Conservation (phyloP, 2,329 filamentous ascomycete species). For the Xylaria sp. region DNA sequence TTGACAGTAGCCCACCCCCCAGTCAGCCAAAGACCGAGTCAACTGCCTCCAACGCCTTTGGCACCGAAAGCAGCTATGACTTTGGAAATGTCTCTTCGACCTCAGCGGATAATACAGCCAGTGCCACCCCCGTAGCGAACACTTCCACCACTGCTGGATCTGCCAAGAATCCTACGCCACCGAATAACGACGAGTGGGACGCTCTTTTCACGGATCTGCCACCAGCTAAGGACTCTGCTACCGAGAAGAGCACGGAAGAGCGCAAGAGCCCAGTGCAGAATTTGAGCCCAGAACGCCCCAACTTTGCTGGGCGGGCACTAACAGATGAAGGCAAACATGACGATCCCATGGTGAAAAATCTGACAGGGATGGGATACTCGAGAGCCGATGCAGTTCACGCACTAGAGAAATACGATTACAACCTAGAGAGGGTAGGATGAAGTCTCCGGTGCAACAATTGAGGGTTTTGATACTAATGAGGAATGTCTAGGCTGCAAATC, state of each 20-base stretch:
- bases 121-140: conserved; percentile 51
- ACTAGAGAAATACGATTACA: conserved; percentile 95
- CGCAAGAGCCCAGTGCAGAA: conserved; percentile 42
- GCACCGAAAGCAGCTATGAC: conserved; percentile 67
- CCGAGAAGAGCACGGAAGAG: conserved; percentile 43
- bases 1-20: conserved; percentile 73
- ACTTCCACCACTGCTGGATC: conserved; percentile 50
- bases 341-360: conserved; percentile 87
- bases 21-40: conserved; percentile 65
- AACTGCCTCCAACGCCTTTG: conserved; percentile 56
- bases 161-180: conserved; percentile 52
- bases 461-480: conserved; percentile 38
- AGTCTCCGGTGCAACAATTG: conserved; percentile 37
- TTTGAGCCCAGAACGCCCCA: conserved; percentile 41
- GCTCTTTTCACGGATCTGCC: conserved; percentile 89
- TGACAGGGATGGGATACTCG: conserved; percentile 90
- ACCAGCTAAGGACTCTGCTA: conserved; percentile 54
- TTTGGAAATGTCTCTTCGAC: conserved; percentile 60
- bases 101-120: conserved; percentile 44
- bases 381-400: conserved; percentile 78
- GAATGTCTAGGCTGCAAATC: conserved; percentile 61
- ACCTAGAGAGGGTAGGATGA: conserved; percentile 84
- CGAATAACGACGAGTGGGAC: conserved; percentile 85
- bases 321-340: conserved; percentile 83
- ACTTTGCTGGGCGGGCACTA: conserved; percentile 69